Base-by-base conservation (phyloP, 2,329 filamentous ascomycete species). In the Pseudogymnoascus sp. region DNA sequence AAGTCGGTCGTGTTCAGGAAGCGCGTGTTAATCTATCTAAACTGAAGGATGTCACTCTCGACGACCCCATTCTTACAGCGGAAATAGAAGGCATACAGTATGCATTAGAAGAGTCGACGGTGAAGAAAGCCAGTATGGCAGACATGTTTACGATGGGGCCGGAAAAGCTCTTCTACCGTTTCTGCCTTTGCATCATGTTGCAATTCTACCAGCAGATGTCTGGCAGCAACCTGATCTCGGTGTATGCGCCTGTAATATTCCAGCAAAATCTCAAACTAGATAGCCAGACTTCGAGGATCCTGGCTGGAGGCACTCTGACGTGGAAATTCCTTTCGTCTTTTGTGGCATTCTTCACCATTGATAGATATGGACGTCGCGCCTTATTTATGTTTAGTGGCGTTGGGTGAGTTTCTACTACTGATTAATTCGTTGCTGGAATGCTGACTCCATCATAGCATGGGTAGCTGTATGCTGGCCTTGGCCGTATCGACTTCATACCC, bases 111-210 rank as follows among this genome's bases (percentile, higher is more conserved):
- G 19, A 19, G 19, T 19, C 19, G 19, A 19, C 19, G 19, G 19
- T 19, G 19, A 19, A 19, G 19, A 19, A 19, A 19, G 19, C 19
- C 19, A 19, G 19, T 19, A 19, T 19, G 19, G 19, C 19, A 19
- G 19, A 19, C 19, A 19, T 19, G 19, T 19, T 19, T 19, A 19
- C 19, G 1, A 79, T 78, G 74, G 79, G 78, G 62, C 75, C 79
- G 8, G 79, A 82, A 61, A 79, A 79, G 70, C 75, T 80, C 1
- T 70, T 75, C 14, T 81, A 83, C 71, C 78, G 81, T 23, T 81
- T 81, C 68, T 8, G 16, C 5, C 36, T 38, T n/a, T 38, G 36
- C 36, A 16, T 38, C 36, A 16, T 38, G 16, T n/a, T 38, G 14
- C 36, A 38, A 16, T 38, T 38, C 36, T 14, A 14, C 36, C 36